Percentiles rank a stretch among this genome's conserved stretches.
Evolutionary conservation across 2,329 filamentous ascomycete genomes (phyloP).

Genomic region (Aspergillus caelatus): DNA sequence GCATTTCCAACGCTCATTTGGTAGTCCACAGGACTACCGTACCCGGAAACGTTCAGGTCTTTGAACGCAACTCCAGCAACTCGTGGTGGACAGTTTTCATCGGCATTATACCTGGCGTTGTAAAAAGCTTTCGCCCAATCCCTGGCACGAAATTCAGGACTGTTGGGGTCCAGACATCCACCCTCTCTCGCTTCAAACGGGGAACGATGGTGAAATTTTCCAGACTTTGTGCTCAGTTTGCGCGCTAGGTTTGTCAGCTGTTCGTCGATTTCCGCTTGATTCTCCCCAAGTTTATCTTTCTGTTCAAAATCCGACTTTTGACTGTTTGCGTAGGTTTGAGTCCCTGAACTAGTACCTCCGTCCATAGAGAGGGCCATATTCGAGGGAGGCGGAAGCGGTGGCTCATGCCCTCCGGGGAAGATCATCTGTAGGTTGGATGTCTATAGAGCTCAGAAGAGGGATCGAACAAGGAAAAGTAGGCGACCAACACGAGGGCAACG

Average conservation of each 20-base stretch:
- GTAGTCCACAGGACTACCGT: constrained; percentile 26
- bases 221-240: constrained; percentile 7
- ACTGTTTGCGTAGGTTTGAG: background rate
- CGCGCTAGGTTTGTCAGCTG: constrained; percentile 12
- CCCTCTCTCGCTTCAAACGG: constrained; percentile 9
- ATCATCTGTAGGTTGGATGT: background rate
- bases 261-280: background rate
- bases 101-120: constrained; percentile 11
- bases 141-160: constrained; percentile 12
- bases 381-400: background rate
- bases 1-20: constrained; percentile 24
- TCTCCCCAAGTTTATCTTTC: background rate
- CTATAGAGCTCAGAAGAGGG: background rate
- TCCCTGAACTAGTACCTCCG: background rate
- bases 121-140: constrained; percentile 20
- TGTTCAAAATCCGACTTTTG: background rate
- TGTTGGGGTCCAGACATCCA: constrained; percentile 11
- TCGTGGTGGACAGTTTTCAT: constrained; percentile 3
- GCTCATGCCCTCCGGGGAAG: background rate
- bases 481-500: background rate
- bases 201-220: background rate
- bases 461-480: background rate
- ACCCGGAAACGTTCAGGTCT: constrained; percentile 5
- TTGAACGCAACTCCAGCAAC: constrained; percentile 16
- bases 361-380: background rate